Evolutionary conservation across 108 stramenopile genomes (phyloP), one percentile per base, ranked within the genome.

Genomic region (Parietichytrium sp.): DNA sequence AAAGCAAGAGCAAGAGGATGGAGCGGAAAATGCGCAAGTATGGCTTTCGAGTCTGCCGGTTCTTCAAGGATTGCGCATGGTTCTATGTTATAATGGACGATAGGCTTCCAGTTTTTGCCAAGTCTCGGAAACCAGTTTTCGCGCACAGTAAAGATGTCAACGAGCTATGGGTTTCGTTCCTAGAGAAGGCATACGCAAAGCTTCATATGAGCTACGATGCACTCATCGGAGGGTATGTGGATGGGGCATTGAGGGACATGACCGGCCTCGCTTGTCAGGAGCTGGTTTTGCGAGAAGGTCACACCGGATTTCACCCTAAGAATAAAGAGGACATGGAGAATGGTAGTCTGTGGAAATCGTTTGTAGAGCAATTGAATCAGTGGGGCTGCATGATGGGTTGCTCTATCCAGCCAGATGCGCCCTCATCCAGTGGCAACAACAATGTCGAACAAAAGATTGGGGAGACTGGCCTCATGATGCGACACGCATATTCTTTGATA

Each of bases 141-240:
- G 79, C 79, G 3, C 79, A 80, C 31, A 29, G 49, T 8, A 80
- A 48, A 0, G 79, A 80, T 12, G 20, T 27, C 45, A 15, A 82
- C 48, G 89, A 90, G 52, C 38, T 87, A 13, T 87, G 87, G 87
- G 87, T 85, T 4, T n/a, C 55, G 3, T 29, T 87, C 4, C 38
- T 83, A 2, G 87, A 87, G 33, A 87, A 87, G 55, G 87, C 87
- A 3, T 83, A 61, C 29, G 87, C 87, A n/a, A 87, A 87, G 50
- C 33, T 80, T 15, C 49, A 79, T 52, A 85, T 84, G 3, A 52
- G 27, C 29, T 87, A 85, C 49, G 54, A 29, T 12, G 51, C 82
- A 23, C 53, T 87, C 1, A 36, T 49, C 3, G 54, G 38, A 4
- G 87, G 87, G 20, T 85, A 49, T 27, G 87, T 81, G 3, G 54